Conservation (phyloP, 305 asterid species). For the Fraxinus baroniana region DNA sequence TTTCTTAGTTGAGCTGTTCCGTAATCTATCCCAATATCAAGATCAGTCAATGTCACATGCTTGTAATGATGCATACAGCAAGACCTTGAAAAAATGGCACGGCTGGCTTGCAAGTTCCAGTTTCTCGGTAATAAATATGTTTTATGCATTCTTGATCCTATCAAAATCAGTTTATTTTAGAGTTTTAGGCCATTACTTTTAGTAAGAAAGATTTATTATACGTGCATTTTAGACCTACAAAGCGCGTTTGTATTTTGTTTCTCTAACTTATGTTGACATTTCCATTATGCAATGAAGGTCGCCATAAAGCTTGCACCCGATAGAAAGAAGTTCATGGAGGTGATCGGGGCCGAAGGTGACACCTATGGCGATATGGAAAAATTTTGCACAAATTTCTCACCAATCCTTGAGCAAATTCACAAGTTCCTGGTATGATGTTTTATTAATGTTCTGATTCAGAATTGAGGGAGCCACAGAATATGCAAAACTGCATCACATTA, state of each 20-base stretch:
- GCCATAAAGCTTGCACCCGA: constrained; percentile 81
- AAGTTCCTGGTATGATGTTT: constrained; percentile 59
- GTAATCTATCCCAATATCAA: constrained; percentile 53
- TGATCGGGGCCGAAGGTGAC: constrained; percentile 48
- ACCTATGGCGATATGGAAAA: constrained; percentile 53
- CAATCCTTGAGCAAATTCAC: constrained; percentile 58
- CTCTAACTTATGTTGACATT: neutral
- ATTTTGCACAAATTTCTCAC: constrained; percentile 57
- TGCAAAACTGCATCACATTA: neutral
- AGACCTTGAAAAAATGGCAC: constrained; percentile 84
- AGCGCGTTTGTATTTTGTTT: neutral
- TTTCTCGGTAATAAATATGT: constrained; percentile 46
- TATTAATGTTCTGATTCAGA: neutral
- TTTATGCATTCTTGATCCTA: neutral
- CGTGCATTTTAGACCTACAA: neutral
- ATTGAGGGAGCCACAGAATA: neutral
- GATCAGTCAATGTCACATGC: constrained; percentile 82
- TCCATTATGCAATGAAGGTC: constrained; percentile 37
- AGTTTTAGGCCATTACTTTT: neutral
- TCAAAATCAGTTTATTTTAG: neutral
- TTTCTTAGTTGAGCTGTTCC: constrained; percentile 73
- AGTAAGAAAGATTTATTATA: neutral
- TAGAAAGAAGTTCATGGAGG: constrained; percentile 81
- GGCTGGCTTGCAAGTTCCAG: constrained; percentile 90
- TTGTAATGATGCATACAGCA: constrained; percentile 66